These are phyloP conservation scores for Maudiozyma turicensis DNA, from an alignment of 805 yeast genomes.

Conservation along the genomic window DNA sequence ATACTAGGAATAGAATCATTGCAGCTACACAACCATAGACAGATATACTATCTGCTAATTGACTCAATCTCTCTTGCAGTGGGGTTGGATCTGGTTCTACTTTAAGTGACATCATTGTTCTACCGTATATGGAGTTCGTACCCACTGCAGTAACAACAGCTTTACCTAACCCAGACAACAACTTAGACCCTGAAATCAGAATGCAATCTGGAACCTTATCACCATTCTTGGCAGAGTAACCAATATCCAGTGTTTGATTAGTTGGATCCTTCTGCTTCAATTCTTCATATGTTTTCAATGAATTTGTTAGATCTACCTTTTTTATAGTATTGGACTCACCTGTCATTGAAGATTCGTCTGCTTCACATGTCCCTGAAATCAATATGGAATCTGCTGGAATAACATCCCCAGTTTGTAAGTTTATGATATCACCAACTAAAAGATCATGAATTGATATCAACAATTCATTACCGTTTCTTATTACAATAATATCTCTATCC, in stretches of 20 bases:
- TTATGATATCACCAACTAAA: slow-evolving; percentile 76
- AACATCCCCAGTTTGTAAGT: slow-evolving; percentile 87
- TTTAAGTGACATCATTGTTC: slow-evolving; percentile 73
- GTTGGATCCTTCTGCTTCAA: slow-evolving; percentile 12
- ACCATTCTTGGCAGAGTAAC: slow-evolving; percentile 4
- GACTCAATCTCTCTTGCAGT: slow-evolving; percentile 68
- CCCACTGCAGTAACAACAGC: slow-evolving; percentile 91
- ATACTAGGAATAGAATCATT: slow-evolving; percentile 62
- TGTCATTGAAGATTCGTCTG: slow-evolving; percentile 87
- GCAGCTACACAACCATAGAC: slow-evolving; percentile 88
- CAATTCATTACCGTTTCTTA: slow-evolving; percentile 60
- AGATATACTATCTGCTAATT: slow-evolving; percentile 89
- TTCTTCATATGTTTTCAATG: slow-evolving; percentile 26
- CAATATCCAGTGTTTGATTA: slow-evolving; percentile 8
- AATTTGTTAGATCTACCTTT: slow-evolving; percentile 47
- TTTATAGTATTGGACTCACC: slow-evolving; percentile 85
- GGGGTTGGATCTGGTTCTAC: slow-evolving; percentile 82
- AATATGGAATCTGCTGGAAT: slow-evolving; percentile 82
- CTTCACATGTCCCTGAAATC: slow-evolving; percentile 64
- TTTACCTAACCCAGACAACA: slow-evolving; percentile 76
- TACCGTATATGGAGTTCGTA: slow-evolving; percentile 78
- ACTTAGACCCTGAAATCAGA: slow-evolving; percentile 84
- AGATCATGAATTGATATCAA: slow-evolving; percentile 65
- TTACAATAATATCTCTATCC: slow-evolving; percentile 66
- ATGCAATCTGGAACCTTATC: slow-evolving; percentile 54